Base-by-base conservation (phyloP, 1,284 basidiomycete genomes). In the Amylostereum areolatum region DNA sequence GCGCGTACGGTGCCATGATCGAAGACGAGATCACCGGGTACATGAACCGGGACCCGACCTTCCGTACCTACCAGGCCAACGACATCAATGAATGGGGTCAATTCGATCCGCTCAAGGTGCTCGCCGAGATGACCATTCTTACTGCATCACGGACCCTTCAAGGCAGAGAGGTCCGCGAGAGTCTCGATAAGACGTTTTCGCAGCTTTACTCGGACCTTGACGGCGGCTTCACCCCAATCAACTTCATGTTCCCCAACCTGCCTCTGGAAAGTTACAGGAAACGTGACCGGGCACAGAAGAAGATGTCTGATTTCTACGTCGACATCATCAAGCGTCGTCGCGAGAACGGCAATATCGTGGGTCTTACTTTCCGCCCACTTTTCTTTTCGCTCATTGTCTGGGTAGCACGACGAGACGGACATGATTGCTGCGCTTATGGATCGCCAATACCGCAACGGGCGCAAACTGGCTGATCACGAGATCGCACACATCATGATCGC, bases 401-500 rank as follows among this genome's bases (percentile, higher is more conserved):
- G 59, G 54, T 43, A 56, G 55, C 51, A 84, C 72, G 74, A 85
- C 55, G 89, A 91, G 48, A 80, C 85, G 59, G 97, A 99, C 66
- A 97, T 99, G 89, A 92, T 99, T 60, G 77, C 86, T 18, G 88
- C 94, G 1, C 78, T 99, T 28, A 81, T 88, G 71, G 77, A 84
- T 56, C 90, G 95, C 64, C 80, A 74, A 45, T 99, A 99, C 73
- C 90, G 92, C 60, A 80, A 85, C 62, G 97, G 97, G 44, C 75
- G 80, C 37, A 64, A 75, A 1, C 78, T 99, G 32, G 79, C 77
- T 45, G 92, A 98, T 62, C 85, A 90, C 56, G 94, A 98, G 67
- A 89, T 99, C 55, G 93, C 97, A 0, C 96, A 98, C 63, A 95
- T 98, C 64, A 86, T 99, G 88, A 95, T 94, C 58, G 92, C 92